Evolutionary conservation across 1,284 basidiomycete genomes (phyloP), one percentile per base, ranked within the genome.

Genomic region (Rhodotorula sp.): DNA sequence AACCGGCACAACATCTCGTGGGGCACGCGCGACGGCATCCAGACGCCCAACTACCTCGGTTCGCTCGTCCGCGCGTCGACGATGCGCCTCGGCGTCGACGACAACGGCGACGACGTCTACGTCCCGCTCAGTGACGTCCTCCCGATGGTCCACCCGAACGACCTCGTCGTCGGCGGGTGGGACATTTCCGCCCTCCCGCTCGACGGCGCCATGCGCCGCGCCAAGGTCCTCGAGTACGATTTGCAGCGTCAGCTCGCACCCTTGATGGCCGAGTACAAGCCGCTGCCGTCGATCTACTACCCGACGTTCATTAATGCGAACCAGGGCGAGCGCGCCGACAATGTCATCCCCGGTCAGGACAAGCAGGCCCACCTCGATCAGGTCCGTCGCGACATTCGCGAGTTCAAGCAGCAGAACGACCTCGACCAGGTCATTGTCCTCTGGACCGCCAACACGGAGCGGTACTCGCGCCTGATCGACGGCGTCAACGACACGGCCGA

Each of bases 131-230:
- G 89, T 58, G 94, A 97, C 80, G 89, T 98, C 77, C 87, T 98
- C 62, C 96, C 96, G 70, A 97, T 97, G 92, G 94, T 97, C 68
- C 95, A 98, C 85, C 96, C 96, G 76, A 96, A 97, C 82, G 97
- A 99, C 84, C 89, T 99, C 80, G 93, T 98, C 76, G 87, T 98
- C 77, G 92, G 94, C 70, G 97, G 96, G 48, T 99, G 96, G 97
- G 96, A 99, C 81, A 98, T 99, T 80, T 97, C 93, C 62, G 87
- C 89, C 67, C 68, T 89, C 58, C 83, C 88, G 65, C 87, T 99
- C 84, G 94, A 97, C 83, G 87, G 90, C 83, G 93, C 97, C 46
- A 97, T 98, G 93, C 84, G 87, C 74, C 92, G 96, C 76, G 91
- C 94, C 68, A 87, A 94, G 83, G 96, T 99, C 67, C 88, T 99